Base-by-base conservation (phyloP, 1,284 basidiomycete genomes). In the Phellinidium pouzarii region DNA sequence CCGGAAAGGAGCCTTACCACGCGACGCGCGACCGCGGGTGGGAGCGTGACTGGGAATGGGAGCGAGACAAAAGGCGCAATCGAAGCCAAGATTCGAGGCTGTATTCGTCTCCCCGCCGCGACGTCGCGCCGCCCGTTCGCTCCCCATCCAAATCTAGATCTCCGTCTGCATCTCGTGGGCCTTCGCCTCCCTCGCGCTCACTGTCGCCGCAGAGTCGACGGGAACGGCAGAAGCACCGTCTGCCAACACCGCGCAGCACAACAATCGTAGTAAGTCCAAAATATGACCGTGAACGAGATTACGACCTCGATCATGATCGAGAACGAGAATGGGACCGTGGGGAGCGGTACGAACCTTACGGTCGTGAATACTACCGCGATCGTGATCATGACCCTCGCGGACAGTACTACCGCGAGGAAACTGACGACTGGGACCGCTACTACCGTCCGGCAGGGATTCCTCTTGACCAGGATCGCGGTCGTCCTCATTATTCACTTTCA, bases 1-100 rank as follows among this genome's bases (percentile, higher is more conserved):
- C 6, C 11, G 26, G 29, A 20, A 44, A 42, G 14, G 42, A 40
- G 9, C 29, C 51, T 12, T 48, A 49, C 27, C 19, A 36, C 19
- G 12, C 34, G 37, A 17, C 8, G 37, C 66, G 65, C 37, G 60
- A 64, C 51, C 56, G 53, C 41, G 34, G 55, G n/a, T 52, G 55
- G 48, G 54, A 57, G 34, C 25, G 37, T 7, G 37, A 40, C n/a
- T 20, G 37, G 37, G 37, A 40, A 7, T 20, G 37, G 14, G 43
- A 44, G 43, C 43, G 27, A 9, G 27, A 17, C 22, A 44, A 25
- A 27, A n/a, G 14, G 12, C 60, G 60, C 51, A 60, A 58, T 59
- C 52, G 54, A 57, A 31, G 50, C 22, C 40, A 27, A 8, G 50
- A 46, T 46, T 17, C 53, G 19, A 31, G 23, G n/a, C 9, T 20